phyloP scores from a whole-genome alignment of 2,329 filamentous ascomycete species.

The Epichloe sp. region DNA sequence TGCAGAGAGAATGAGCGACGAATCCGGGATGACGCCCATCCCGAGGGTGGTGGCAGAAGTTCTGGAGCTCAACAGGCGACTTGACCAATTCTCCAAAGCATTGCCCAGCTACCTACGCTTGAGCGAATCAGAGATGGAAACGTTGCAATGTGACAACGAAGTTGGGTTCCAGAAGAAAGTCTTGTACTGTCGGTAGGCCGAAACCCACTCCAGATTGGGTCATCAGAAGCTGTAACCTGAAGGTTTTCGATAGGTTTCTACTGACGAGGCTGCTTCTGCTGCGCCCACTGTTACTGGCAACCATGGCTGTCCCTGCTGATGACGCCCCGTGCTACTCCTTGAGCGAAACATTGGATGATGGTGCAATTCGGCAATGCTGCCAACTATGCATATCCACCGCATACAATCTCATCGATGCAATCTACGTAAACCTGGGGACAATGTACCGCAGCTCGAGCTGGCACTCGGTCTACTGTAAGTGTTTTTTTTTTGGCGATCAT shows the following conservation, averaged over 20 bases:
- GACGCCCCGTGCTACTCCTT: neutral
- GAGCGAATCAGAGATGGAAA: neutral
- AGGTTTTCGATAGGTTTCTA: neutral
- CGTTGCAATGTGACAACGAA: neutral
- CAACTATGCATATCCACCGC: conserved; percentile 1
- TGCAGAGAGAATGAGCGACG: neutral
- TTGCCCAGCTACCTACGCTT: neutral
- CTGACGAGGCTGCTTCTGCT: conserved; percentile 1
- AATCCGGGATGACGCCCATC: neutral
- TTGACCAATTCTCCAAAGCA: neutral
- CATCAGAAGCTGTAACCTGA: neutral
- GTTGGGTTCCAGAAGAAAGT: conserved; percentile 1
- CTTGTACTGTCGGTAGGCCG: conserved; percentile 1
- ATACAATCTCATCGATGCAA: conserved; percentile 1
- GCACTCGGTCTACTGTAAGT: conserved; percentile 3
- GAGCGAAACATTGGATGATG: neutral
- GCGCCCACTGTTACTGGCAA: neutral
- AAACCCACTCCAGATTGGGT: neutral
- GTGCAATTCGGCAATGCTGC: conserved; percentile 1
- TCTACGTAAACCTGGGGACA: neutral
- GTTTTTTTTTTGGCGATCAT: neutral
- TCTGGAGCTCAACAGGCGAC: conserved; percentile 1
- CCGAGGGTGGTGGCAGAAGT: neutral
- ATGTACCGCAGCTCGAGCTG: conserved; percentile 1
- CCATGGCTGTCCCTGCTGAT: neutral